Evolutionary conservation across 2,329 filamentous ascomycete species (phyloP), one percentile per base, ranked within the genome.

Genomic region (Ophiostoma sp.): DNA sequence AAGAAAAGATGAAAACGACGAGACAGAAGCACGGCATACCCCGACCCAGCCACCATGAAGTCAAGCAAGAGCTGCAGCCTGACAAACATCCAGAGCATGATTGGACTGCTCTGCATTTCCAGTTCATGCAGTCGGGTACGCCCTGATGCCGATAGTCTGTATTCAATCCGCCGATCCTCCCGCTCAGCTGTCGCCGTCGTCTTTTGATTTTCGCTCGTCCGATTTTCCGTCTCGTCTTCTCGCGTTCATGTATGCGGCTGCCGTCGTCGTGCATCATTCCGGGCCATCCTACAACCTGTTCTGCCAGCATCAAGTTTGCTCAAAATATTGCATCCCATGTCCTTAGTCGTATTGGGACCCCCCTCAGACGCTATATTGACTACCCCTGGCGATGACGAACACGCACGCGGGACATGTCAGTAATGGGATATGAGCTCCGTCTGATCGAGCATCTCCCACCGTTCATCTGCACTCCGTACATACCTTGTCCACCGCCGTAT

Each of bases 321-420:
- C n/a, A 55, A 47, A 27, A 55, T 55, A 47, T 27, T 27, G 27
- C 27, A 27, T 27, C 27, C 27, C 27, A 27, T n/a, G 49, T 55
- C 6, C 18, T 55, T 52, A 11, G 18, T 27, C 27, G 45, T 47
- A 5, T 5, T 12, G 1, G 8, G 8, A 8, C 42, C 42, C 42
- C 45, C 45, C 45, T 49, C 0, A 2, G 3, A 16, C 16, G 6
- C 47, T 7, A 14, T n/a, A 16, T 14, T 5, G n/a, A 16, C 27
- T 36, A 16, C 55, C 27, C 12, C 55, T 38, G 55, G 38, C 27
- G 55, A 60, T 38, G 55, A 38, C 55, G 18, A 60, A 60, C 55
- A 60, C 49, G 52, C 52, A 60, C 55, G 55, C 55, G 55, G 55
- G 55, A 18, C 55, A 60, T 60, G 18, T 60, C 55, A 60, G 27